phyloP scores from a whole-genome alignment of 257 asterid species.

The Primulina tabacum region DNA sequence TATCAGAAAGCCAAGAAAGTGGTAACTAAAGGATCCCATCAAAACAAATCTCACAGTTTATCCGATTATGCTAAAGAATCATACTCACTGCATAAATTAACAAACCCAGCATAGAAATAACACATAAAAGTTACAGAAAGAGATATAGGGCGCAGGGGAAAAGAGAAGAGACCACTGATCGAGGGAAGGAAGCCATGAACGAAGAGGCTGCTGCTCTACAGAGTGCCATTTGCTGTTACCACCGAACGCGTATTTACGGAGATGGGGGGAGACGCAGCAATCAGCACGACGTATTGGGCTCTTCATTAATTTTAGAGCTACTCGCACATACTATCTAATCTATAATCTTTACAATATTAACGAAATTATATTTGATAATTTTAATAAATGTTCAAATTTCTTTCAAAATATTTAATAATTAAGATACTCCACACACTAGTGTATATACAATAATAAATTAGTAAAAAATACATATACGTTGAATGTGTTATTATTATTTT shows the following conservation, averaged over 20 bases:
- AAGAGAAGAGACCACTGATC: slow-evolving; percentile 36
- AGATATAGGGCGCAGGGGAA: not conserved
- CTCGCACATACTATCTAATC: no score
- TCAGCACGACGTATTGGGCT: no score
- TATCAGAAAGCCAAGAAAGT: not conserved
- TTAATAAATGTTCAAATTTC: accelerated
- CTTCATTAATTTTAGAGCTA: no score
- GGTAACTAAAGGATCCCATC: not conserved
- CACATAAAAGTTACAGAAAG: not conserved
- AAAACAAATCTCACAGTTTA: not conserved
- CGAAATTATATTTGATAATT: accelerated
- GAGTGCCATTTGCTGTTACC: slow-evolving; percentile 36
- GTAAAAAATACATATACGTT: no score
- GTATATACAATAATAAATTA: no score
- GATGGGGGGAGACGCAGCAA: not conserved
- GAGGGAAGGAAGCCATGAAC: slow-evolving; percentile 58
- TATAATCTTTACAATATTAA: no score
- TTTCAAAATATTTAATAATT: no score
- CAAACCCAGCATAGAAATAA: not conserved
- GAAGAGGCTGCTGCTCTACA: slow-evolving; percentile 42
- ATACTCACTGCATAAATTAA: not conserved
- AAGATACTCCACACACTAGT: no score
- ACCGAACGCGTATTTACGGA: not conserved
- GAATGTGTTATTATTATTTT: no score
- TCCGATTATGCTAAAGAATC: slow-evolving; percentile 2